A percentile compares a stretch with the other conserved stretches of the same genome.
These are phyloP conservation scores for Malassezia pachydermatis DNA, from an alignment of 1,284 basidiomycete species.

Conservation along the genomic window DNA sequence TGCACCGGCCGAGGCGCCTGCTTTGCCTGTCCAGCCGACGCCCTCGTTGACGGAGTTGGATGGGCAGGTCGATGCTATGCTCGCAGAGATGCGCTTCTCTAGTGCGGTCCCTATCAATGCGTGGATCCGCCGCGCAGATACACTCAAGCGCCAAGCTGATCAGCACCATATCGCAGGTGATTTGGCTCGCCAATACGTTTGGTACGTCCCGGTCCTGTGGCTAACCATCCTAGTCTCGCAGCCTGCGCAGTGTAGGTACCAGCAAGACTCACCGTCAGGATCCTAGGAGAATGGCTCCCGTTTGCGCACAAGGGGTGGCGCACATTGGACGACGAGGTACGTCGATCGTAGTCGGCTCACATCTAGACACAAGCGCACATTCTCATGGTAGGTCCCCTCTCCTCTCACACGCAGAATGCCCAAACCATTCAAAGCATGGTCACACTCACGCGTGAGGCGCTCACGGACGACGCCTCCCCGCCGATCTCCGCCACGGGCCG, in stretches of 20 bases:
- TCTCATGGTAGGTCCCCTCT: conserved; percentile 6
- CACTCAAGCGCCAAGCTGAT: conserved; percentile 13
- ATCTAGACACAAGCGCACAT: too few relatives aligned
- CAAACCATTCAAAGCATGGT: conserved; percentile 5
- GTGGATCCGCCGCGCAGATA: conserved; percentile 16
- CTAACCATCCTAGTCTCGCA: conserved; percentile 18
- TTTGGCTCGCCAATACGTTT: conserved; percentile 12
- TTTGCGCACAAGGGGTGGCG: conserved; percentile 15
- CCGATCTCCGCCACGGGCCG: background rate
- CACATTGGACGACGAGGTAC: conserved; percentile 7
- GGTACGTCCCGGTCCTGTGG: conserved; percentile 5
- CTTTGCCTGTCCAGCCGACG: background rate
- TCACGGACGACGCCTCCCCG: too few relatives aligned
- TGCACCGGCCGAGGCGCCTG: background rate
- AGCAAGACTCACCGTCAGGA: background rate
- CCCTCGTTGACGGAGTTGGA: conserved; percentile 5
- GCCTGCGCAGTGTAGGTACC: conserved; percentile 15
- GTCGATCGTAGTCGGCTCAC: too few relatives aligned
- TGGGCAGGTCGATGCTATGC: background rate
- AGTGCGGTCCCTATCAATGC: conserved; percentile 5
- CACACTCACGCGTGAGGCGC: conserved; percentile 6
- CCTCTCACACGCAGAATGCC: conserved; percentile 11
- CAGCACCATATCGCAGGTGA: conserved; percentile 15
- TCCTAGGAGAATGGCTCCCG: conserved; percentile 23
- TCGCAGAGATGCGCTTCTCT: background rate